Conservation (phyloP, 2,329 filamentous ascomycete species). For the Penicillium sp. region DNA sequence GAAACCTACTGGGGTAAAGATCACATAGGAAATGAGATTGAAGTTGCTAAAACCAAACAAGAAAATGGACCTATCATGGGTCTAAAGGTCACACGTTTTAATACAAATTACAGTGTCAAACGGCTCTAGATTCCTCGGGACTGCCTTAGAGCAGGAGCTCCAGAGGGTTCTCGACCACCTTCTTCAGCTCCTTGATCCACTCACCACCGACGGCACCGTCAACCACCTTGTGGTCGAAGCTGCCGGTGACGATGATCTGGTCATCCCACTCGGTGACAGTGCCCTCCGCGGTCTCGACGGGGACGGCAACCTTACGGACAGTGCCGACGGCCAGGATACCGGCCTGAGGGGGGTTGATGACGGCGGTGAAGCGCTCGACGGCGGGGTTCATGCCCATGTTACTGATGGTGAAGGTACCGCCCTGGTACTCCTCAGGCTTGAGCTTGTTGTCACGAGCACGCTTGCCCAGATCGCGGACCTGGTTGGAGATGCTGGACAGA, state of each 20-base stretch:
- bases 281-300: slow-evolving; percentile 80
- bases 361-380: slow-evolving; percentile 93
- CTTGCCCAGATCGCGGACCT: slow-evolving; percentile 96
- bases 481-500: slow-evolving; percentile 79
- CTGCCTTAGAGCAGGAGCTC: slow-evolving; percentile 77
- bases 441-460: slow-evolving; percentile 95
- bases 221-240: slow-evolving; percentile 98
- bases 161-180: slow-evolving; percentile 94
- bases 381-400: slow-evolving; percentile 99
- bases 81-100: slow-evolving; percentile 33
- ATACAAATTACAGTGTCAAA: slow-evolving; percentile 35
- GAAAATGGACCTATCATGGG: slow-evolving; percentile 26
- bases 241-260: slow-evolving; percentile 90
- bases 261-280: slow-evolving; percentile 87
- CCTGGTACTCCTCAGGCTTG: slow-evolving; percentile 99
- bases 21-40: slow-evolving; percentile 27
- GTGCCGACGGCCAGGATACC: slow-evolving; percentile 93
- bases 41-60: slow-evolving; percentile 33
- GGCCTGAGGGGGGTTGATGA: slow-evolving; percentile 98
- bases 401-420: slow-evolving; percentile 97
- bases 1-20: not conserved
- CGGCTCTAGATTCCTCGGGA: slow-evolving; percentile 3
- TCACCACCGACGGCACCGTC: slow-evolving; percentile 95
- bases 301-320: slow-evolving; percentile 90
- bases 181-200: slow-evolving; percentile 96